These are phyloP conservation scores for Tulasnella sp. DNA, from an alignment of 768 basidiomycete genomes.

Conservation along the genomic window DNA sequence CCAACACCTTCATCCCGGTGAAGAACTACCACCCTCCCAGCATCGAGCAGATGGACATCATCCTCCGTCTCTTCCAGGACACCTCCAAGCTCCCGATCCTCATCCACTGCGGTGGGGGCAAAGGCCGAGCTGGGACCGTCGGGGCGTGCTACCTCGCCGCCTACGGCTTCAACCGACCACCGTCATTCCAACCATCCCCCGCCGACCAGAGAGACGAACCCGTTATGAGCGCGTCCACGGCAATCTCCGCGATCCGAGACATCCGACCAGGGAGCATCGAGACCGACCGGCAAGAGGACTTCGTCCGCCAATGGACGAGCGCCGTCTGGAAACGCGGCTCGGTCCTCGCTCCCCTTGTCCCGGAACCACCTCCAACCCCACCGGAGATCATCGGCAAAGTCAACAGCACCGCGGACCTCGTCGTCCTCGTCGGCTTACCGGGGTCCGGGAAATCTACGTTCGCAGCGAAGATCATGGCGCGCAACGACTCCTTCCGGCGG, in stretches of 20 bases:
- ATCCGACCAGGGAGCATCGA: constrained; percentile 49
- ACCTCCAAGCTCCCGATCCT: constrained; percentile 37
- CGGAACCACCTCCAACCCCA: constrained; percentile 39
- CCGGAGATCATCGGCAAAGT: constrained; percentile 35
- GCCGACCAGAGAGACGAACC: constrained; percentile 28
- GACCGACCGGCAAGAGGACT: constrained; percentile 43
- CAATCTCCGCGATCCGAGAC: constrained; percentile 36
- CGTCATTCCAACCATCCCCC: constrained; percentile 20
- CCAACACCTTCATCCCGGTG: constrained; percentile 46
- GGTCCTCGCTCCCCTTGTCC: constrained; percentile 37
- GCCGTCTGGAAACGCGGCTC: constrained; percentile 47
- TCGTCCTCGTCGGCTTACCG: constrained; percentile 49
- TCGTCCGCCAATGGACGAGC: constrained; percentile 47
- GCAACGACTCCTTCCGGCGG: constrained; percentile 35
- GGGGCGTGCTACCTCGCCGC: constrained; percentile 49
- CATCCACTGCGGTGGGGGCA: constrained; percentile 52
- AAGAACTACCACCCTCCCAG: constrained; percentile 43
- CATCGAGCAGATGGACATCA: constrained; percentile 48
- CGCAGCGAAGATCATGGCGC: constrained; percentile 34
- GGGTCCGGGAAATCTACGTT: constrained; percentile 53
- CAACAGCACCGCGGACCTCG: constrained; percentile 30
- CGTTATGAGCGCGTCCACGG: constrained; percentile 36
- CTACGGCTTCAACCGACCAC: constrained; percentile 38
- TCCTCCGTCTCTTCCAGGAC: constrained; percentile 38
- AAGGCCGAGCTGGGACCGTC: constrained; percentile 50